Percentiles rank a stretch among this genome's conserved stretches.
Evolutionary conservation across 495 filamentous ascomycete species (phyloP).

Genomic region (Monascus purpureus): DNA sequence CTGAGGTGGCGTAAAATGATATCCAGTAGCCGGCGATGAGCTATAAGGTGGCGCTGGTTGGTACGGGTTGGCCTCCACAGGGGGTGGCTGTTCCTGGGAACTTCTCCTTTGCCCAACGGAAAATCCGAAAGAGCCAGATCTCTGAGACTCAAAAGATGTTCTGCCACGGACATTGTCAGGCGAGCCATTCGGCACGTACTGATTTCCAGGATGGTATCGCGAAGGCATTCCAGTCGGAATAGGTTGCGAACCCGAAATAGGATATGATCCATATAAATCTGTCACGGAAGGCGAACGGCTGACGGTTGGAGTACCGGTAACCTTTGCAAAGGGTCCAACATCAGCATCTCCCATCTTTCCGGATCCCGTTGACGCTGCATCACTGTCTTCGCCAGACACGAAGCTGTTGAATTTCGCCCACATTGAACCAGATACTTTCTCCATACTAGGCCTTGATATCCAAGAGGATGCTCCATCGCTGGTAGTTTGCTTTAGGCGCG

Average conservation of each 20-base stretch:
- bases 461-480: slow-evolving; percentile 56
- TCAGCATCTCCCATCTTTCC: slow-evolving; percentile 42
- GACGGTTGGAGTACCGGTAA: slow-evolving; percentile 67
- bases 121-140: slow-evolving; percentile 20
- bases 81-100: slow-evolving; percentile 25
- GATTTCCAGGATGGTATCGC: slow-evolving; percentile 47
- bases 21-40: slow-evolving; percentile 22
- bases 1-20: slow-evolving; percentile 36
- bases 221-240: slow-evolving; percentile 34
- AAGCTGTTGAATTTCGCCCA: slow-evolving; percentile 90
- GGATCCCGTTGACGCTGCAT: slow-evolving; percentile 43
- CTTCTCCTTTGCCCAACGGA: slow-evolving; percentile 22
- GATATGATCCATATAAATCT: slow-evolving; percentile 59
- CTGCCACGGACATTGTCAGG: slow-evolving; percentile 32
- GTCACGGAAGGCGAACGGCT: slow-evolving; percentile 65
- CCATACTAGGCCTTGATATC: slow-evolving; percentile 90
- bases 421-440: slow-evolving; percentile 77
- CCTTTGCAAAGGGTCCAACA: slow-evolving; percentile 64
- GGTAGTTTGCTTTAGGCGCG: slow-evolving; percentile 68
- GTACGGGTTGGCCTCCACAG: slow-evolving; percentile 21
- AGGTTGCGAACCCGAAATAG: slow-evolving; percentile 19
- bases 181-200: slow-evolving; percentile 33
- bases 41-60: slow-evolving; percentile 17
- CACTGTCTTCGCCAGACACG: slow-evolving; percentile 78
- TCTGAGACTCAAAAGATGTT: slow-evolving; percentile 34